A percentile compares a stretch with the other conserved stretches of the same genome.
These are phyloP conservation scores for Harringtonia aguacate DNA, from an alignment of 2,329 filamentous ascomycete species.

Conservation along the genomic window DNA sequence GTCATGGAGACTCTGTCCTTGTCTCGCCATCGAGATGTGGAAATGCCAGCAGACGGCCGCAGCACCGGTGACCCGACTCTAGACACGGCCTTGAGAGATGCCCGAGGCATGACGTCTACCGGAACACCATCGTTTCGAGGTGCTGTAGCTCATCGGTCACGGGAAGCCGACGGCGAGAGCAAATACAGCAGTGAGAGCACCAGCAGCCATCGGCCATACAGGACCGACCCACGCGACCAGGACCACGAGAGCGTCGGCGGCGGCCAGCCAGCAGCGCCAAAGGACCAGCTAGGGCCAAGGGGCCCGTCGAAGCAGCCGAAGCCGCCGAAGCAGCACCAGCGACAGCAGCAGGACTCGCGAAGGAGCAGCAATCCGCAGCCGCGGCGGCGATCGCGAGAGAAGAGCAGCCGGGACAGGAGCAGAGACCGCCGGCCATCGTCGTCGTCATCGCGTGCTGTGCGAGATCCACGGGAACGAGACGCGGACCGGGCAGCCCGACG, in stretches of 20 bases:
- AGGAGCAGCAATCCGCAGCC: constrained; percentile 8
- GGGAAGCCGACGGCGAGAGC: constrained; percentile 12
- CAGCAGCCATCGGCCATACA: neutral
- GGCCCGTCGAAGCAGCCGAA: constrained; percentile 9
- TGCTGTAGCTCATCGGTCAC: constrained; percentile 16
- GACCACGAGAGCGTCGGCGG: constrained; percentile 6
- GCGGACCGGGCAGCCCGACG: constrained; percentile 8
- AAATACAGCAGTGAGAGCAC: constrained; percentile 15
- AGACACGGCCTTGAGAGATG: constrained; percentile 13
- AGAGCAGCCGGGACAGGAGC: constrained; percentile 21
- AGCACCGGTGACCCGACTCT: constrained; percentile 16
- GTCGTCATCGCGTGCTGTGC: neutral
- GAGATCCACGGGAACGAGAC: constrained; percentile 8
- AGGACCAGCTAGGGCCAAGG: constrained; percentile 10
- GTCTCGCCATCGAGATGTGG: constrained; percentile 24
- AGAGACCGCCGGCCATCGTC: constrained; percentile 14
- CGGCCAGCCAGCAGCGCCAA: neutral
- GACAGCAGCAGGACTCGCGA: neutral
- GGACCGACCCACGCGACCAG: constrained; percentile 10
- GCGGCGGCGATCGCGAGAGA: constrained; percentile 17
- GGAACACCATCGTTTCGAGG: constrained; percentile 16
- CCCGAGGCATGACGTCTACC: constrained; percentile 23
- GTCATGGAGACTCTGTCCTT: constrained; percentile 15
- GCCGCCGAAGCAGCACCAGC: too few relatives aligned
- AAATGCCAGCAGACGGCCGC: constrained; percentile 30